phyloP scores from a whole-genome alignment of 192 early-diverging fungal species.

The Coemansia sp. region DNA sequence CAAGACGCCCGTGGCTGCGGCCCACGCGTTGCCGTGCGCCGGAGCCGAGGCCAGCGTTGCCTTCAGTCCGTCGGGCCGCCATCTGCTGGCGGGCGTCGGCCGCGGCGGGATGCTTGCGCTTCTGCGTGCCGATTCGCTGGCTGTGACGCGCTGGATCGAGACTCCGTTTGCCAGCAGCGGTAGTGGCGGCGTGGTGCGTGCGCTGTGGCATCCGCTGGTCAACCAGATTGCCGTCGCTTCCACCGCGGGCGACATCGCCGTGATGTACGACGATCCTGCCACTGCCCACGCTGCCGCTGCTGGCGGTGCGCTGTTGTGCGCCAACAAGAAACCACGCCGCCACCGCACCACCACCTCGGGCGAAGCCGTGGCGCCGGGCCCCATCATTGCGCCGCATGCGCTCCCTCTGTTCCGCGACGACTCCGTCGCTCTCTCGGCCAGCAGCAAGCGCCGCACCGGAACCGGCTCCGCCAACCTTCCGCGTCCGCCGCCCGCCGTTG shows the following conservation, averaged over 20 bases:
- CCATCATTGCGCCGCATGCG: conserved; percentile 87
- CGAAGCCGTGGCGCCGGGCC: conserved; percentile 29
- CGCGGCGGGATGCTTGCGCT: conserved; percentile 11
- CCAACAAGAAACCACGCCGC: conserved; percentile 43
- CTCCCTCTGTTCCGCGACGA: conserved; percentile 86
- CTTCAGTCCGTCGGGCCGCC: conserved; percentile 78
- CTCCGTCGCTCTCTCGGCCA: conserved; percentile 42
- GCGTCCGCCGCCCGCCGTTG: conserved; percentile 56
- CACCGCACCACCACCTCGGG: not conserved
- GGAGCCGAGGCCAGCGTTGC: conserved; percentile 79
- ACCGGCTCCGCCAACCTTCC: conserved; percentile 58
- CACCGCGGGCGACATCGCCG: conserved; percentile 70
- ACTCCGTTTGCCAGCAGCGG: not conserved
- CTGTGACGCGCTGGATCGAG: not conserved
- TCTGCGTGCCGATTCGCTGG: conserved; percentile 11
- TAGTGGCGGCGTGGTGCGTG: conserved; percentile 60
- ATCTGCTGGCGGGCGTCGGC: conserved; percentile 70
- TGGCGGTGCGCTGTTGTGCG: conserved; percentile 74
- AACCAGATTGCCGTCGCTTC: conserved; percentile 88
- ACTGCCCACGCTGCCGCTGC: too few species aligned
- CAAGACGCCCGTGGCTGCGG: conserved; percentile 58
- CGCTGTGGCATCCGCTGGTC: conserved; percentile 83
- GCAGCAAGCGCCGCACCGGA: conserved; percentile 66
- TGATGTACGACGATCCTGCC: conserved; percentile 84
- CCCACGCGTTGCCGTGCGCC: conserved; percentile 59